Evolutionary conservation across 306 rosid genomes (phyloP).

Genomic region (Luffa aegyptiaca): DNA sequence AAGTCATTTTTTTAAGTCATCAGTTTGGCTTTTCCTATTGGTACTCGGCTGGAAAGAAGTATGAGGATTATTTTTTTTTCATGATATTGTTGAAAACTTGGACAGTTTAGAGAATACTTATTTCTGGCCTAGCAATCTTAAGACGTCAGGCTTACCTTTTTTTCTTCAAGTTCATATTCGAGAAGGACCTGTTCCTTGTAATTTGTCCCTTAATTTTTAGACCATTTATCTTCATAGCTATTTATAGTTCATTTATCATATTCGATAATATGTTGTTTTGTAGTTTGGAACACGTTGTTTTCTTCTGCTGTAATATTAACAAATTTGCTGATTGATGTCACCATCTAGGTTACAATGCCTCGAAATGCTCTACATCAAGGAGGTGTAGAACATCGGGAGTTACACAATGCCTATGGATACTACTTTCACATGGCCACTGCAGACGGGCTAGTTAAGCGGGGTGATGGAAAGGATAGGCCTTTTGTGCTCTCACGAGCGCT

Average conservation of each 20-base stretch:
- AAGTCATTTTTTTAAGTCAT: neutral
- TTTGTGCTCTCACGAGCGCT: slow-evolving; percentile 86
- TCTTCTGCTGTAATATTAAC: neutral
- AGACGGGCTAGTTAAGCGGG: slow-evolving; percentile 76
- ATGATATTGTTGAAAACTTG: neutral
- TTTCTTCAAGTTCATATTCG: neutral
- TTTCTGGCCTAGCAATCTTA: neutral
- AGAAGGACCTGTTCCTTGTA: neutral
- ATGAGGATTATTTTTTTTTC: neutral
- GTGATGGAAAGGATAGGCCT: slow-evolving; percentile 79
- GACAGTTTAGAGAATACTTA: neutral
- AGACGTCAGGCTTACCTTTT: neutral
- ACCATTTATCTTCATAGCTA: neutral
- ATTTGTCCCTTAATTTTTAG: neutral
- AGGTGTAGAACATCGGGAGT: slow-evolving; percentile 73
- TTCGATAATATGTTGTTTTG: neutral
- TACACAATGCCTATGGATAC: slow-evolving; percentile 91
- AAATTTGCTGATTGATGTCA: slow-evolving; percentile 1
- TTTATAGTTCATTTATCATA: neutral
- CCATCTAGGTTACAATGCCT: slow-evolving; percentile 83
- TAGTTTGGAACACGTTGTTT: neutral
- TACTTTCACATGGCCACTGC: slow-evolving; percentile 96
- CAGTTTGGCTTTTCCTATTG: neutral
- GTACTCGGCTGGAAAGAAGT: neutral
- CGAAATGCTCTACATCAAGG: slow-evolving; percentile 78